Percentiles rank a stretch among this genome's conserved stretches.
Conservation (phyloP, 495 filamentous ascomycete species). For the Aspergillus egyptiacus region DNA sequence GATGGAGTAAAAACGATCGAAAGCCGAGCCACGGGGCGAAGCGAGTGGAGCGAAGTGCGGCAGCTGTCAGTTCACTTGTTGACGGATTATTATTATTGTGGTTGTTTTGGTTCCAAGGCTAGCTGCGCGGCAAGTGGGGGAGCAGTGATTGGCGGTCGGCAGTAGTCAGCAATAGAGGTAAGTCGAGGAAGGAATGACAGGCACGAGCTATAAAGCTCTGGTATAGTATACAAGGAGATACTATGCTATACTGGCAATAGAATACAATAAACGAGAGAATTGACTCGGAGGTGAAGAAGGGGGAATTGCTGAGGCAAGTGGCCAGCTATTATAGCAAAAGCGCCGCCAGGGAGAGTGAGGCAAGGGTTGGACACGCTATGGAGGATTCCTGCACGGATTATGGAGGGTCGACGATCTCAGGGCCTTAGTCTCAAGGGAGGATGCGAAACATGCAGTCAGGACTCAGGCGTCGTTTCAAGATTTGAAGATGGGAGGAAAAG, state of each 20-base stretch:
- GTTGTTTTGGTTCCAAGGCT: slow-evolving; percentile 27
- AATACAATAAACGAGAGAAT: neutral
- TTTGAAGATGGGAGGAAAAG: neutral
- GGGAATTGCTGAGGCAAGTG: neutral
- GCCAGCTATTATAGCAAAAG: slow-evolving; percentile 3
- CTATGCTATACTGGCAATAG: neutral
- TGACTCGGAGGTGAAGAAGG: slow-evolving; percentile 1
- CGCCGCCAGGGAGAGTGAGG: neutral
- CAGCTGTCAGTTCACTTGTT: too few relatives aligned
- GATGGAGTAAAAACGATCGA: neutral
- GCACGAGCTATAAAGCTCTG: slow-evolving; percentile 1
- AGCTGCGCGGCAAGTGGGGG: slow-evolving; percentile 11
- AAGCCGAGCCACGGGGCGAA: neutral
- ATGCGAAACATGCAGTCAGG: slow-evolving; percentile 19
- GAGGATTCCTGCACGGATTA: slow-evolving; percentile 12
- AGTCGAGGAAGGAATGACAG: neutral
- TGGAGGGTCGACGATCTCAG: slow-evolving; percentile 10
- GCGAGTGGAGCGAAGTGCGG: neutral
- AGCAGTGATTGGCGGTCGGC: slow-evolving; percentile 9
- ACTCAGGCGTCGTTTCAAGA: slow-evolving; percentile 1
- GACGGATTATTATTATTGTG: neutral
- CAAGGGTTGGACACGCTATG: slow-evolving; percentile 11
- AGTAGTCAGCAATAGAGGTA: too few relatives aligned
- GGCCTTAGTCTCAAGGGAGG: neutral
- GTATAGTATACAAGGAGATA: slow-evolving; percentile 4